Conservation (phyloP, 768 basidiomycete genomes). For the Strobilomyces dryophilus region DNA sequence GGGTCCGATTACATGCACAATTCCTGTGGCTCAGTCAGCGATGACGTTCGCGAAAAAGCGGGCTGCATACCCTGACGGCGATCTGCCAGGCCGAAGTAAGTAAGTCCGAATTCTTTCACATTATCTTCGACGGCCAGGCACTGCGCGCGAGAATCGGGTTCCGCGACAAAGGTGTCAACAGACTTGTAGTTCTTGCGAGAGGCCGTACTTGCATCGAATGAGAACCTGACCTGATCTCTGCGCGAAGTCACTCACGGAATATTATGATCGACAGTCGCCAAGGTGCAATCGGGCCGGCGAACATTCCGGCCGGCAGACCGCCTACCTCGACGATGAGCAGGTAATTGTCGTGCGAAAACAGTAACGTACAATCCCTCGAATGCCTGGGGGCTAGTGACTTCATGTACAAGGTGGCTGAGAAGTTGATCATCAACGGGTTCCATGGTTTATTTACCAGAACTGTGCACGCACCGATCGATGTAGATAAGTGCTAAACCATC, state of each 20-base stretch:
- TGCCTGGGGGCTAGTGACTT: slow-evolving; percentile 93
- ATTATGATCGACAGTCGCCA: slow-evolving; percentile 88
- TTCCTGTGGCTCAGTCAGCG: slow-evolving; percentile 44
- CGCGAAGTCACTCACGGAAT: slow-evolving; percentile 57
- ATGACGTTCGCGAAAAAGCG: not conserved
- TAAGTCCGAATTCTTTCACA: slow-evolving; percentile 87
- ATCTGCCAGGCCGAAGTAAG: slow-evolving; percentile 89
- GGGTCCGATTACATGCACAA: slow-evolving; percentile 87
- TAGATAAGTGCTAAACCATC: slow-evolving; percentile 80
- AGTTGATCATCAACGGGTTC: not conserved
- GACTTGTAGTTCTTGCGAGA: slow-evolving; percentile 73
- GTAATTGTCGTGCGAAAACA: not conserved
- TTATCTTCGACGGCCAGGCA: slow-evolving; percentile 82
- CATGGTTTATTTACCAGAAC: not conserved
- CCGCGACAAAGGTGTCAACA: slow-evolving; percentile 70
- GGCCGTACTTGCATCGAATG: slow-evolving; percentile 45
- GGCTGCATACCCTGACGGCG: slow-evolving; percentile 66
- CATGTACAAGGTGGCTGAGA: slow-evolving; percentile 65
- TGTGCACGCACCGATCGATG: slow-evolving; percentile 60
- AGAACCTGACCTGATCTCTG: not conserved
- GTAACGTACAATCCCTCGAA: slow-evolving; percentile 75
- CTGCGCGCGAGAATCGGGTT: slow-evolving; percentile 84
- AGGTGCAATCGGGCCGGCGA: slow-evolving; percentile 81
- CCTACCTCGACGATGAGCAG: slow-evolving; percentile 32
- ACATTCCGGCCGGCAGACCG: slow-evolving; percentile 74